phyloP scores from a whole-genome alignment of 495 filamentous ascomycete species.

The Aspergillus sparsus region DNA sequence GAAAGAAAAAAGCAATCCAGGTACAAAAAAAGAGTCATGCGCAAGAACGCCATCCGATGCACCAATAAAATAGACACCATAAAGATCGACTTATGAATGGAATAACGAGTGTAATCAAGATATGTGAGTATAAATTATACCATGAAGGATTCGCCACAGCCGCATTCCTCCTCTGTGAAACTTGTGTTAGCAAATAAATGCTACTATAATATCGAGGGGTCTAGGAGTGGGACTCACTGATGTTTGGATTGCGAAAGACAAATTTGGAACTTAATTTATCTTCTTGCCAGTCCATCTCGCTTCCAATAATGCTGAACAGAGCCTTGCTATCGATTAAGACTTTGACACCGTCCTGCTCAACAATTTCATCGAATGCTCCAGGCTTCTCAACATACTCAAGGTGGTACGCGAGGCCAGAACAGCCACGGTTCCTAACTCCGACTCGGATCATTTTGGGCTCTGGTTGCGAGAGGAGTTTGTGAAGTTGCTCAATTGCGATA shows the following conservation, averaged over 20 bases:
- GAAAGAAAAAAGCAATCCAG: constrained; percentile 11
- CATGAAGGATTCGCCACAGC: constrained; percentile 97
- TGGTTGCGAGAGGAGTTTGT: constrained; percentile 72
- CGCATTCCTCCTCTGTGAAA: constrained; percentile 85
- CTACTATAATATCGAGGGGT: constrained; percentile 6
- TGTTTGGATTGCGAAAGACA: constrained; percentile 95
- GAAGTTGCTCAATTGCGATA: constrained; percentile 73
- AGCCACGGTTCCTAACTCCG: constrained; percentile 93
- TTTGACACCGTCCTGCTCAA: constrained; percentile 94
- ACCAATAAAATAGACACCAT: constrained; percentile 32
- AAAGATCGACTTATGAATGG: constrained; percentile 15
- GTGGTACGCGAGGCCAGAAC: constrained; percentile 92
- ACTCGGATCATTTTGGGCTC: constrained; percentile 90
- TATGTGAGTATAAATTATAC: constrained; percentile 48
- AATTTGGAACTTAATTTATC: constrained; percentile 89
- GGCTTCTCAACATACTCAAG: constrained; percentile 93
- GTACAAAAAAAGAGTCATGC: constrained; percentile 18
- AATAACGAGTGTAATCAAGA: constrained; percentile 16
- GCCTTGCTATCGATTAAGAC: constrained; percentile 97
- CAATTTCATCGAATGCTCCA: constrained; percentile 82
- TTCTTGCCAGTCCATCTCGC: constrained; percentile 99
- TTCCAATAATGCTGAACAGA: constrained; percentile 95
- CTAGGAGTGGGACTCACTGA: constrained; percentile 66
- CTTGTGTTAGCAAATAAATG: constrained; percentile 36
- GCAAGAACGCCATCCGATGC: constrained; percentile 49